phyloP scores from a whole-genome alignment of 306 rosid species.

The Lupinus albus region DNA sequence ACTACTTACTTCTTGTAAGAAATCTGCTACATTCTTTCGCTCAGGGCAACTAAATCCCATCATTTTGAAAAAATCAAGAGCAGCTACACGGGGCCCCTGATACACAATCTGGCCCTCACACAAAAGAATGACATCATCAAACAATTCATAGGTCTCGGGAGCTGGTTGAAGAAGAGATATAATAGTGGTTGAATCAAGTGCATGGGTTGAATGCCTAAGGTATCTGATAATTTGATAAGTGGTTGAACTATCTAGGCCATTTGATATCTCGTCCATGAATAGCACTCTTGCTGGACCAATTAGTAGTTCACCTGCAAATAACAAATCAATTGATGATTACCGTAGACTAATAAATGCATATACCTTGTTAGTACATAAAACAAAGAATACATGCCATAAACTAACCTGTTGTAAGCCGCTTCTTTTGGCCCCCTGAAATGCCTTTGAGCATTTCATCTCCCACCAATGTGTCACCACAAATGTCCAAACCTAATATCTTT shows the following conservation, averaged over 20 bases:
- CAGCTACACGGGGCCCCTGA: conserved; percentile 84
- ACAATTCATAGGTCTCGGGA: conserved; percentile 96
- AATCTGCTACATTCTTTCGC: conserved; percentile 96
- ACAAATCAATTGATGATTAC: conserved; percentile 42
- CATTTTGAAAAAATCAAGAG: conserved; percentile 71
- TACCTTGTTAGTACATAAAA: conserved; percentile 35
- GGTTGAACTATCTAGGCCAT: conserved; percentile 94
- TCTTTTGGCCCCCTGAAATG: conserved; percentile 97
- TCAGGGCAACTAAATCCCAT: conserved; percentile 93
- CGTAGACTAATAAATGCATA: conserved; percentile 37
- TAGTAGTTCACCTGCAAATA: conserved; percentile 80
- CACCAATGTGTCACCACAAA: conserved; percentile 95
- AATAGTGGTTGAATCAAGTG: conserved; percentile 87
- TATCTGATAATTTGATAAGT: conserved; percentile 87
- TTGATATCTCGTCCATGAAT: conserved; percentile 99
- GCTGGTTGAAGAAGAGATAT: conserved; percentile 98
- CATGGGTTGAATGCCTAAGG: conserved; percentile 86
- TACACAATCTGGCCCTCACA: conserved; percentile 94
- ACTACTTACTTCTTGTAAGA: conserved; percentile 92
- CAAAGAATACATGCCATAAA: conserved; percentile 18
- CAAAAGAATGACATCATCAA: conserved; percentile 90
- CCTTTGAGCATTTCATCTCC: conserved; percentile 99
- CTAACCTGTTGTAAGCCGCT: conserved; percentile 95
- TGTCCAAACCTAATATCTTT: conserved; percentile 99
- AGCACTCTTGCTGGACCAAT: conserved; percentile 97